Evolutionary conservation across 148 eudicot species (phyloP).

Genomic region (Bassia scoparia): DNA sequence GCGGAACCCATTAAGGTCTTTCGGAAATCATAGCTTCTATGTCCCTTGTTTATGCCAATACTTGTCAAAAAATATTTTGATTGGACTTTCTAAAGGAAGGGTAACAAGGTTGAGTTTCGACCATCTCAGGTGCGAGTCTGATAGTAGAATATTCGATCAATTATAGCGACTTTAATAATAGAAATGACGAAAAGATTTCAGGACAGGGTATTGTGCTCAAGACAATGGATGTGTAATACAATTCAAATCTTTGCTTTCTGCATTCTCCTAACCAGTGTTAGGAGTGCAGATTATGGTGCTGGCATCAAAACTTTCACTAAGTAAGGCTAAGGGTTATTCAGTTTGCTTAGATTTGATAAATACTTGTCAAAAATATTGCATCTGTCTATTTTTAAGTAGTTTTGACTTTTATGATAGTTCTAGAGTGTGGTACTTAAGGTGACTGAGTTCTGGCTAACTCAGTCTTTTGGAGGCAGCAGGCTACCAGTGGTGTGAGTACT

Average conservation of each 20-base stretch:
- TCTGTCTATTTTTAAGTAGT: no score
- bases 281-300: slow-evolving; percentile 73
- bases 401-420: no score
- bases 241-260: slow-evolving; percentile 60
- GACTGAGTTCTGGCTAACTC: no score
- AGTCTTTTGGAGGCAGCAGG: not conserved
- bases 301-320: slow-evolving; percentile 52
- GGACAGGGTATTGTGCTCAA: slow-evolving; percentile 81
- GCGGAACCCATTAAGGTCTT: slow-evolving; percentile 59
- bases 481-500: no score
- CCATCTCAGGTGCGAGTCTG: slow-evolving; percentile 37
- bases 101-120: slow-evolving; percentile 21
- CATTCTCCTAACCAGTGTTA: slow-evolving; percentile 43
- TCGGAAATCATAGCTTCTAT: slow-evolving; percentile 46
- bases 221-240: slow-evolving; percentile 89
- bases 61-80: slow-evolving; percentile 50
- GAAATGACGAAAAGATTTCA: slow-evolving; percentile 30
- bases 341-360: slow-evolving; percentile 2
- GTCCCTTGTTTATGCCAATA: slow-evolving; percentile 44
- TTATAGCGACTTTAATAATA: slow-evolving; percentile 40
- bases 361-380: not conserved
- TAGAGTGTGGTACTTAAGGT: no score
- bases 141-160: slow-evolving; percentile 46
- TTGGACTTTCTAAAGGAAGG: slow-evolving; percentile 36
- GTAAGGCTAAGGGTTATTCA: slow-evolving; percentile 47